Conservation (phyloP, 148 eudicot species). For the Rhododendron molle region DNA sequence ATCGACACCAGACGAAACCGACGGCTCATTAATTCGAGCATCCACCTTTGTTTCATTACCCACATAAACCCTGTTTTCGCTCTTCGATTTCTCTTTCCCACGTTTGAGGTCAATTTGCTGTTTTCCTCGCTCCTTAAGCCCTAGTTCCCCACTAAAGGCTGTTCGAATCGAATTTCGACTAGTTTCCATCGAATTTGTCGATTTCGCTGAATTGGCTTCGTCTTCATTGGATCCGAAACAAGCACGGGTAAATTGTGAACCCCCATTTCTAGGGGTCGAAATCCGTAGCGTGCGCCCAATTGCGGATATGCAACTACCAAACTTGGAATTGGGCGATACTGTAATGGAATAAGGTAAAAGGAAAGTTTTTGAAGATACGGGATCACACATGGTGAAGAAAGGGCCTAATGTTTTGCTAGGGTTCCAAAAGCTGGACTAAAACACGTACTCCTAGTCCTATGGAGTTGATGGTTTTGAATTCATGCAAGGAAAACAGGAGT, state of each 20-base stretch:
- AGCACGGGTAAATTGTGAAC: not conserved
- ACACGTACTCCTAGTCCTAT: not conserved
- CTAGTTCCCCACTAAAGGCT: conserved; percentile 16
- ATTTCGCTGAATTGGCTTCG: not conserved
- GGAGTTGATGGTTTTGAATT: not conserved
- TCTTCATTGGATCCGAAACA: conserved; percentile 2
- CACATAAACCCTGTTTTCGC: conserved; percentile 1
- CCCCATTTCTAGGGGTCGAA: not conserved
- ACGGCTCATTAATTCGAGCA: not conserved
- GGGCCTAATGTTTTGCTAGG: not conserved
- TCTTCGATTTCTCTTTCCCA: not conserved
- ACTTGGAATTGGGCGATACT: not conserved
- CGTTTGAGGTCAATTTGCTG: conserved; percentile 6
- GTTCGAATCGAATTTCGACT: conserved; percentile 13
- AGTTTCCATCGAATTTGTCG: not conserved
- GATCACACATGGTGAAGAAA: conserved; percentile 22
- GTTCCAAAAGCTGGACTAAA: not conserved
- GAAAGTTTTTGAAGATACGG: conserved; percentile 9
- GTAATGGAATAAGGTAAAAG: not conserved
- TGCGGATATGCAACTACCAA: not conserved
- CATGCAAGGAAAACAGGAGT: not conserved
- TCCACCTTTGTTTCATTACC: not conserved
- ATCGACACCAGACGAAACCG: not conserved
- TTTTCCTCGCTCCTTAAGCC: conserved; percentile 24
- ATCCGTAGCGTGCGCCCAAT: not conserved